Base-by-base conservation (phyloP, 2,329 filamentous ascomycete genomes). In the Pseudogymnoascus sp. region DNA sequence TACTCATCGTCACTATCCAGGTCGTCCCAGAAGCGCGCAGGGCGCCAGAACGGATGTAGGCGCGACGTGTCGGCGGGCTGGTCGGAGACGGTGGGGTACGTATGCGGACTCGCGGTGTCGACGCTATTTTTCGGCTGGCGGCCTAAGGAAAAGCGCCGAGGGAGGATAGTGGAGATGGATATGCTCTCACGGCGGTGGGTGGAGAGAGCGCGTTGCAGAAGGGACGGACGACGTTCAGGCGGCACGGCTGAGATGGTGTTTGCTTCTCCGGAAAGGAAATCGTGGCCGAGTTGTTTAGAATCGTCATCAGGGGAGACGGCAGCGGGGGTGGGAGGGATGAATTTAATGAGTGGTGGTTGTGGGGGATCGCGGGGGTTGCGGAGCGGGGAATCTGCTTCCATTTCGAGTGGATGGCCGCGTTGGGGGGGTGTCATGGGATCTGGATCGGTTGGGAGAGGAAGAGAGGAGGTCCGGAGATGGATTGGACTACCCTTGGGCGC, bases 291-390 rank as follows among this genome's bases (percentile, higher is more conserved):
- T 68, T 79, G 79, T 23, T 76, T 76, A 63, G 80, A 81, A 66
- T 86, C 83, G 1, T 78, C 70, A 1, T 79, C 76, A 8, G 85
- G 83, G 1, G 84, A 86, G 47, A 82, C 70, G 1, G 81, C 84
- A 1, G 83, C 86, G 3, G 85, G 84, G 0, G 84, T 87, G 26
- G 85, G 84, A 0, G 84, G 84, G 36, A 85, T 87, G 65, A 87
- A 84, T 63, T 84, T 81, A 68, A 87, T 81, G 1, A 74, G 75
- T 8, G 78, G 79, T 5, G 74, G 75, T 76, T 31, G 74, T n/a
- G 82, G 81, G 5, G 81, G 83, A 66, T 79, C 75, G 18, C 84
- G 84, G 5, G 84, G 83, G 67, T 88, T 87, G 63, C 83, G 78
- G 36, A 87, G 75, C 6, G 85, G 85, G 12, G 84, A 87, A 68